Evolutionary conservation across 106 monocot species (phyloP), one percentile per base, ranked within the genome.

Genomic region (Iris macrosiphon): DNA sequence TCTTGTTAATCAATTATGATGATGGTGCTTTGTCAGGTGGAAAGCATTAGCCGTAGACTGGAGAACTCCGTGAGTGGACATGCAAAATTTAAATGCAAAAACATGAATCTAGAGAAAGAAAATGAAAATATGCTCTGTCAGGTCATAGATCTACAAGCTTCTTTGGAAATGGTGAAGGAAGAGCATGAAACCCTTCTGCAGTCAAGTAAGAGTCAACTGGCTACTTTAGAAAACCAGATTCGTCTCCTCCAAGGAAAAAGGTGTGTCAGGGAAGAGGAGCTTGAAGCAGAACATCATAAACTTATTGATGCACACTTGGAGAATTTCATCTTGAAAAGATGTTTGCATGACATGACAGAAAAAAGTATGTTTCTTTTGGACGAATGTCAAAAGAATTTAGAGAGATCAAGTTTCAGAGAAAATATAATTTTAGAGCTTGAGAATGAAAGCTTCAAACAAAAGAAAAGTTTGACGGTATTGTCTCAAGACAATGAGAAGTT

Each of bases 41-140:
- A 87, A 56, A 65, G 31, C 28, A 67, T 70, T 41, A 56, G 25
- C 19, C 22, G 34, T 7, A 68, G 32, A 49, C 45, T 91, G 45
- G 31, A 51, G 41, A 79, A 60, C 46, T 43, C 75, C 69, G 82
- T 82, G 39, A 53, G 9, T 4, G 49, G 49, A 18, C 75, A 59
- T 58, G 34, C 20, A 40, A 65, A 71, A 45, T 41, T 79, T 37
- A 75, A 75, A 65, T 42, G 44, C n/a, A 62, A 26, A 72, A 30
- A 24, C 71, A 58, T 72, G 45, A 35, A 49, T 39, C 52, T 92
- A 38, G 66, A 61, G 15, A 51, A 62, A 16, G 79, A 92, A 12
- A 79, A 68, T 50, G 63, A 79, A 34, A 27, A 35, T 2, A 62
- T 55, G 18, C 15, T 62, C 34, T 22, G 25, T 8, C 48, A 64